These are phyloP conservation scores for Fusarium oligoseptatum DNA, from an alignment of 2,329 filamentous ascomycete species.

Conservation along the genomic window DNA sequence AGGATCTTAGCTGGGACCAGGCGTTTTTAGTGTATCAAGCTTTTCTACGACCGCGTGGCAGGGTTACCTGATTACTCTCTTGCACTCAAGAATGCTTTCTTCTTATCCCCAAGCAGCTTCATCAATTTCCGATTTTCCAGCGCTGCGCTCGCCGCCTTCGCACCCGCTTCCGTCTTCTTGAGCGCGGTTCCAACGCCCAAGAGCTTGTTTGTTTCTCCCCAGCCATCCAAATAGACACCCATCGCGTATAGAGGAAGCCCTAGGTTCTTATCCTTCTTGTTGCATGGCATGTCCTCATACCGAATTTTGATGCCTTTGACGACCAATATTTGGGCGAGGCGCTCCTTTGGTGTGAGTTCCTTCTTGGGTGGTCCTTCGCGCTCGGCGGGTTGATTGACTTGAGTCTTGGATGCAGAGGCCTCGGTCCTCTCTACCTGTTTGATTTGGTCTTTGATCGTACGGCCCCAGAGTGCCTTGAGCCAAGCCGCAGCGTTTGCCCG, in stretches of 20 bases:
- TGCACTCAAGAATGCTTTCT: constrained; percentile 57
- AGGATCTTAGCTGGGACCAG: too few species aligned
- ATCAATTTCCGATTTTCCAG: constrained; percentile 76
- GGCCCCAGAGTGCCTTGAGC: constrained; percentile 82
- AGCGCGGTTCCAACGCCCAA: constrained; percentile 74
- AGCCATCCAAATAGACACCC: constrained; percentile 75
- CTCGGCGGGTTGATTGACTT: not conserved
- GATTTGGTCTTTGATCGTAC: constrained; percentile 70
- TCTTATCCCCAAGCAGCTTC: constrained; percentile 62
- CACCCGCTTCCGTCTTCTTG: constrained; percentile 77
- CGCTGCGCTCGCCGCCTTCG: constrained; percentile 74
- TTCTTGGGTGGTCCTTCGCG: constrained; percentile 4
- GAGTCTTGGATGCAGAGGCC: not conserved
- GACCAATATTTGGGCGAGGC: constrained; percentile 58
- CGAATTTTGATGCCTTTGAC: constrained; percentile 69
- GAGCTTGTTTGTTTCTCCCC: constrained; percentile 73
- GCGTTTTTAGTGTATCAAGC: too few species aligned
- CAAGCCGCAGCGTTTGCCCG: constrained; percentile 73
- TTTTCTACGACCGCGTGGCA: too few species aligned
- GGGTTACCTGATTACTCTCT: not conserved
- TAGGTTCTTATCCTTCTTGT: constrained; percentile 66
- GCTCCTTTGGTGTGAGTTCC: constrained; percentile 47
- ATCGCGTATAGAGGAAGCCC: constrained; percentile 72
- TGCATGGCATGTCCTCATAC: constrained; percentile 69
- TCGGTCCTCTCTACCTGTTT: constrained; percentile 53